A percentile compares a stretch with the other conserved stretches of the same genome.
phyloP scores from a whole-genome alignment of 2,329 filamentous ascomycete species.

The Chaetomium sp. region DNA sequence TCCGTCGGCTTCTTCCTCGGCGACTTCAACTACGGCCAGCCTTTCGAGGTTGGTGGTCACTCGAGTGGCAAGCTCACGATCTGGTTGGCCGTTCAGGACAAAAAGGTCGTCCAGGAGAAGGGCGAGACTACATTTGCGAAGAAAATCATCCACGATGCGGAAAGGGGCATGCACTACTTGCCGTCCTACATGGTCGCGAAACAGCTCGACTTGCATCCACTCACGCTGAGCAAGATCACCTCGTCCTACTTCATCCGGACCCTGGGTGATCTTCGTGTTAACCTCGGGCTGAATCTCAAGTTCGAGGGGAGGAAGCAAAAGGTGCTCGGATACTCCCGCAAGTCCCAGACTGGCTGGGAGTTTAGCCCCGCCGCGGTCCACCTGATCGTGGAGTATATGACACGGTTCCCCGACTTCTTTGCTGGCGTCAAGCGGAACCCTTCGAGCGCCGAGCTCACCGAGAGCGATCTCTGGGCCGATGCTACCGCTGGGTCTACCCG shows the following conservation, averaged over 20 bases:
- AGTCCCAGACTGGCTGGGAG: constrained; percentile 84
- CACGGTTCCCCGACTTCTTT: constrained; percentile 91
- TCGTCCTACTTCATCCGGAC: constrained; percentile 80
- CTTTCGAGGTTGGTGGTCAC: constrained; percentile 75
- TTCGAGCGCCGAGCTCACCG: constrained; percentile 73
- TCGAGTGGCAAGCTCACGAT: constrained; percentile 69
- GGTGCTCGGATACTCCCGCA: constrained; percentile 90
- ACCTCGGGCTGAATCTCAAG: constrained; percentile 91
- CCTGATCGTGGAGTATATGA: constrained; percentile 83
- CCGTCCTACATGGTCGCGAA: constrained; percentile 87
- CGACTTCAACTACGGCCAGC: constrained; percentile 85
- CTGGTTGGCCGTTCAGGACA: constrained; percentile 51
- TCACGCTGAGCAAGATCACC: constrained; percentile 91
- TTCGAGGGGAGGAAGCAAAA: constrained; percentile 95
- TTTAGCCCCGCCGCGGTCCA: constrained; percentile 81
- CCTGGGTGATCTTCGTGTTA: constrained; percentile 75
- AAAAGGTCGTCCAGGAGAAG: constrained; percentile 44
- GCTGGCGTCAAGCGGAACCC: constrained; percentile 80
- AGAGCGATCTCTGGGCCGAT: constrained; percentile 78
- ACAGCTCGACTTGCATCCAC: constrained; percentile 71
- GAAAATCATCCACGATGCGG: constrained; percentile 63
- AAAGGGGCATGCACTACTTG: constrained; percentile 66
- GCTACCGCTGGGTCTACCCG: constrained; percentile 64
- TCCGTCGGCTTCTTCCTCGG: constrained; percentile 89
- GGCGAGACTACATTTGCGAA: constrained; percentile 78